Evolutionary conservation across 441 rosid genomes (phyloP), one percentile per base, ranked within the genome.

Genomic region (Populus tomentosa): DNA sequence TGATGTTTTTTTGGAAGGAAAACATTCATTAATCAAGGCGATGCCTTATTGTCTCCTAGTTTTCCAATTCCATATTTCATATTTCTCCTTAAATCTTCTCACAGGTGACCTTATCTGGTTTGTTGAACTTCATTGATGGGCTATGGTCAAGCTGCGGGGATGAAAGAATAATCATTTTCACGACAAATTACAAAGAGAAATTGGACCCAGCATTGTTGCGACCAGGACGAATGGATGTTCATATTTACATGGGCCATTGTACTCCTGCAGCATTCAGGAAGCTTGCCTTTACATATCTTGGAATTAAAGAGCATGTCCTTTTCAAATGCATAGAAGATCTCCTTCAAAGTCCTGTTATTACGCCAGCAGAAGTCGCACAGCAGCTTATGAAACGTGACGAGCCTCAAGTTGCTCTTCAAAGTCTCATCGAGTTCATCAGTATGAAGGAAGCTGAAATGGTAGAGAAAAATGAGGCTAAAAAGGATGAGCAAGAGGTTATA

Each of bases 81-180:
- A 0, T 14, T n/a, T 24, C 1, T 10, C 67, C 0, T 35, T 38
- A n/a, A 18, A 36, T 14, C 28, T 42, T 69, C 38, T 59, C 7
- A 2, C 75, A 88, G 90, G 85, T 86, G 24, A 88, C 90, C 7
- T 61, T 85, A 8, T 88, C 89, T 14, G 89, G 90, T 1, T 72
- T 90, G 35, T 77, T 87, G n/a, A 86, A 89, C 70, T 89, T 89
- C 84, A 83, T 87, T 3, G 90, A 89, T 62, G 92, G 90, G 7
- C 72, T 88, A 66, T 88, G 91, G 91, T 87, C 91, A 9, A 88
- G 85, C 28, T 88, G 89, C 40, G 90, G 90, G 33, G 90, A 88
- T 11, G 90, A 88, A 59, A 83, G 87, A 83, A 82, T 89, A 20
- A 87, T 89, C 59, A 75, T 89, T 40, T 84, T 89, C 73, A 89